Evolutionary conservation across 2,329 filamentous ascomycete species (phyloP).

Genomic region (Fusarium coffeatum): DNA sequence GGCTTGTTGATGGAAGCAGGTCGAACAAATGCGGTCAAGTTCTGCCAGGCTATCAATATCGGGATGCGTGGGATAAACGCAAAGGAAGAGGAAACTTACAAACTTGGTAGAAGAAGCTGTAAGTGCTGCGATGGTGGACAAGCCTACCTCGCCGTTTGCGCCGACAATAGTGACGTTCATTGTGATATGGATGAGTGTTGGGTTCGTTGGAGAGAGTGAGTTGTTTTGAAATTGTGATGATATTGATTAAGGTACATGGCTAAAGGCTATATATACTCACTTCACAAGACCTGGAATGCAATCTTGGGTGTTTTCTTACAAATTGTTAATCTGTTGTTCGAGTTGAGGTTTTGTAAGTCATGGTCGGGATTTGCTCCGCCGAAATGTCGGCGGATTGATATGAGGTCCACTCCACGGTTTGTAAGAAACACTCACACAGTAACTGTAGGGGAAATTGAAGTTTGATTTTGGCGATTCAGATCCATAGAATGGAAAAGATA

Average conservation of each 20-base stretch:
- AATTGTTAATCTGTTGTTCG: slow-evolving; percentile 7
- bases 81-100: slow-evolving; percentile 1
- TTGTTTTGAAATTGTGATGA: not conserved
- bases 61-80: not conserved
- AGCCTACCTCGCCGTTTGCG: slow-evolving; percentile 33
- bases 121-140: slow-evolving; percentile 28
- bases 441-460: not conserved
- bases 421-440: too few species aligned
- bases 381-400: slow-evolving; percentile 8
- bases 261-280: not conserved
- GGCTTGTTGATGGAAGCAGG: slow-evolving; percentile 32
- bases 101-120: slow-evolving; percentile 15
- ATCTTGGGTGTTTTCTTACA: not conserved
- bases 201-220: not conserved
- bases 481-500: not conserved
- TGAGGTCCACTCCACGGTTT: not conserved
- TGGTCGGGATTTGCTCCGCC: slow-evolving; percentile 5
- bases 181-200: not conserved
- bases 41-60: not conserved
- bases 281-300: not conserved
- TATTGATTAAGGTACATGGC: not conserved
- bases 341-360: slow-evolving; percentile 28
- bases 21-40: slow-evolving; percentile 28
- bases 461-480: not conserved
- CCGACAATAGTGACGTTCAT: slow-evolving; percentile 38